Evolutionary conservation across 192 early-diverging fungal species (phyloP).

Genomic region (Podila epigama): DNA sequence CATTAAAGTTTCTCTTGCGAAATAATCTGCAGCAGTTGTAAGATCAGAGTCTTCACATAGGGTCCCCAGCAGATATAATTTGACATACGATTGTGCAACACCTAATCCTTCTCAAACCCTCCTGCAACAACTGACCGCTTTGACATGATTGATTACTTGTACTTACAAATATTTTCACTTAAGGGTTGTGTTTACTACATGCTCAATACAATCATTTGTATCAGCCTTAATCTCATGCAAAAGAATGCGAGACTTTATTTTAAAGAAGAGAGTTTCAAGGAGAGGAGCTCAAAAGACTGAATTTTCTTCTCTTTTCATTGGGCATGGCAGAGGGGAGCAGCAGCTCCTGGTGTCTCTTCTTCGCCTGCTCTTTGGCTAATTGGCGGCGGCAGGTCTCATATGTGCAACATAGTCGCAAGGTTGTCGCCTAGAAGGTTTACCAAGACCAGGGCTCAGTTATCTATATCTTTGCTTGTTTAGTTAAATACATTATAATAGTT

Average conservation of each 20-base stretch:
- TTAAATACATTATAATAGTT: slow-evolving; percentile 6
- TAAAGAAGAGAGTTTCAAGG: slow-evolving; percentile 17
- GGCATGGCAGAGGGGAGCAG: slow-evolving; percentile 16
- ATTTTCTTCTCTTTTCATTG: slow-evolving; percentile 28
- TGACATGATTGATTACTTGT: too few species aligned
- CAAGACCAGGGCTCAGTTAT: slow-evolving; percentile 20
- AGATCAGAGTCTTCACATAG: too few species aligned
- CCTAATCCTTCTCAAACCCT: too few species aligned
- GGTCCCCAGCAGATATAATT: too few species aligned
- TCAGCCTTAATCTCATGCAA: too few species aligned
- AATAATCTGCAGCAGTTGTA: too few species aligned
- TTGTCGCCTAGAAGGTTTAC: slow-evolving; percentile 22
- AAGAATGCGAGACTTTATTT: slow-evolving; percentile 6
- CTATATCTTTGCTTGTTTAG: slow-evolving; percentile 1
- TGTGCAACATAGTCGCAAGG: slow-evolving; percentile 14
- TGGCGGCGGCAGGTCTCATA: slow-evolving; percentile 15
- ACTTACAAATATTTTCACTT: too few species aligned
- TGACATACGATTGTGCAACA: too few species aligned
- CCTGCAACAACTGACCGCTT: too few species aligned
- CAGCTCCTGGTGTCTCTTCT: slow-evolving; percentile 30
- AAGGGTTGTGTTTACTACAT: too few species aligned
- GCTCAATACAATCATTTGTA: too few species aligned
- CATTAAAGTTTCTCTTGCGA: too few species aligned
- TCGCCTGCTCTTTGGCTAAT: slow-evolving; percentile 10
- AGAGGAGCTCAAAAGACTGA: slow-evolving; percentile 23